Evolutionary conservation across 225 moss, liverwort and hornwort species (phyloP).

Genomic region (Straminergon stramineum): DNA sequence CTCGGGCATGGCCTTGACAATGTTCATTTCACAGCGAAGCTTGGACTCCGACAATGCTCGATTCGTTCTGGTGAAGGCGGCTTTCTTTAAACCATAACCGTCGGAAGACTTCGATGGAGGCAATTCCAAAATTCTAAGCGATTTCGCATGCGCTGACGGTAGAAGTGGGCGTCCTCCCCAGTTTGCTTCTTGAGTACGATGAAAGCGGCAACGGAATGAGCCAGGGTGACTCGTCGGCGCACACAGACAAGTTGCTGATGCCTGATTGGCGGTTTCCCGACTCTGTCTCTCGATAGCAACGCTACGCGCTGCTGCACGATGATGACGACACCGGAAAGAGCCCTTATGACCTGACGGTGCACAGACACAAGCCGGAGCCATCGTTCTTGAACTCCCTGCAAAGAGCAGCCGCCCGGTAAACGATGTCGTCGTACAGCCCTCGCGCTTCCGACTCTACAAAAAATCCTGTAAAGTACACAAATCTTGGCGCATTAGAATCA

Average conservation of each 20-base stretch:
- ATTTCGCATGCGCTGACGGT: slow-evolving; percentile 15
- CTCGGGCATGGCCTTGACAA: slow-evolving; percentile 25
- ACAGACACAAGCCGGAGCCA: slow-evolving; percentile 38
- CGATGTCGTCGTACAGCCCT: neutral
- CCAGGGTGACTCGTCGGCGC: slow-evolving; percentile 45
- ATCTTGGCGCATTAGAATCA: neutral
- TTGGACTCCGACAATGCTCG: slow-evolving; percentile 21
- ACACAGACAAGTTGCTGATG: slow-evolving; percentile 28
- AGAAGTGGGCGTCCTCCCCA: slow-evolving; percentile 41
- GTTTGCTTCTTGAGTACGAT: slow-evolving; percentile 15
- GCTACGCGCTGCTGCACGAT: slow-evolving; percentile 9
- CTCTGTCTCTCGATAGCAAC: neutral
- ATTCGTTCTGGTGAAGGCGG: slow-evolving; percentile 14
- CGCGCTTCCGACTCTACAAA: neutral
- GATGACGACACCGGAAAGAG: slow-evolving; percentile 41
- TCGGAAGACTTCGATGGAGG: slow-evolving; percentile 2
- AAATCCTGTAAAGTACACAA: neutral
- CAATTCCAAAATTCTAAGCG: neutral
- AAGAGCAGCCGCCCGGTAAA: neutral
- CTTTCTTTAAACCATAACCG: slow-evolving; percentile 11
- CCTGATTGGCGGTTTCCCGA: neutral
- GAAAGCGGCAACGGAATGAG: slow-evolving; percentile 39
- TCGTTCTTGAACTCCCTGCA: neutral
- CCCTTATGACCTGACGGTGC: slow-evolving; percentile 38
- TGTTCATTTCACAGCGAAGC: slow-evolving; percentile 23